Conservation (phyloP, 306 rosid genomes). For the Rosa lucieae region DNA sequence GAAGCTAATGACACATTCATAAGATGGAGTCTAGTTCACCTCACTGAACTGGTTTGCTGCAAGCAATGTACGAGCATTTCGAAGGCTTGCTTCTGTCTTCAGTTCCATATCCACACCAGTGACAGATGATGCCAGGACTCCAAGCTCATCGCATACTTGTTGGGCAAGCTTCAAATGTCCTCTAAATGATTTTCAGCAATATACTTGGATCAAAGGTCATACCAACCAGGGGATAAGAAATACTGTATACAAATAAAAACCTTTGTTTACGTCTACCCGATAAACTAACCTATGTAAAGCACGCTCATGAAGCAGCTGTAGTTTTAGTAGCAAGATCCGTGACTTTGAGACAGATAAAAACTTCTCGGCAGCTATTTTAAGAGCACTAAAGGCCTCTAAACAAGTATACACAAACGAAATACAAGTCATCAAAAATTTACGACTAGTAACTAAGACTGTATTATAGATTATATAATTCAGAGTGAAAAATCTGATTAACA, state of each 20-base stretch:
- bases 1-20: neutral
- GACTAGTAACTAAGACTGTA: neutral
- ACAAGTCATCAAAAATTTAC: constrained; percentile 20
- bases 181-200: constrained; percentile 41
- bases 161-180: constrained; percentile 90
- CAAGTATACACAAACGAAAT: constrained; percentile 25
- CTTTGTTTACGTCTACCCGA: constrained; percentile 16
- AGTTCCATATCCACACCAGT: constrained; percentile 91
- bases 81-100: constrained; percentile 93
- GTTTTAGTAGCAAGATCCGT: constrained; percentile 65
- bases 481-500: neutral
- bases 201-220: constrained; percentile 1
- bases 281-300: constrained; percentile 72
- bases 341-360: constrained; percentile 83
- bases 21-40: constrained; percentile 28
- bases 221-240: neutral
- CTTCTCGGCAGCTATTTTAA: constrained; percentile 82
- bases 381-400: constrained; percentile 84
- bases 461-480: neutral
- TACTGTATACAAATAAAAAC: constrained; percentile 8
- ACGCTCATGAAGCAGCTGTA: constrained; percentile 91
- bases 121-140: constrained; percentile 87
- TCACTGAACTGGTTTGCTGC: constrained; percentile 91
- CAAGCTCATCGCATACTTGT: constrained; percentile 87
- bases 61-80: constrained; percentile 87